phyloP scores from a whole-genome alignment of 179 eudicot genomes.

The Spinacia oleracea region DNA sequence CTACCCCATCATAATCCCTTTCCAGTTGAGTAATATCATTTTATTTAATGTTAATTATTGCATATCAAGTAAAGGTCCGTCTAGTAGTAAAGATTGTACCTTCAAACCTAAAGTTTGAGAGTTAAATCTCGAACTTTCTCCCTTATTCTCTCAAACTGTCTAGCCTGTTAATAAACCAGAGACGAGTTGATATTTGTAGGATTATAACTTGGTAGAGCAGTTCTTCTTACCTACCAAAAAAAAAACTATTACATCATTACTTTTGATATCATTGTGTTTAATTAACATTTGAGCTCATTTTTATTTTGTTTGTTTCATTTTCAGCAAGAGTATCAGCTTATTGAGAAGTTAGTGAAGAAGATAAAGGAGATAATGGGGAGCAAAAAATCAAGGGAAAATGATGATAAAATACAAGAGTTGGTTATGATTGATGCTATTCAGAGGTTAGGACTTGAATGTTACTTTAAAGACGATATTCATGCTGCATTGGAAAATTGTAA shows the following conservation, averaged over 20 bases:
- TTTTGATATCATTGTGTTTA: too few relatives aligned
- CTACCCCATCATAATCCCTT: neutral
- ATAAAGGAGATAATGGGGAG: neutral
- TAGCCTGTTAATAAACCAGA: too few relatives aligned
- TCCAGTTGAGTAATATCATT: neutral
- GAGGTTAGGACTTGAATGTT: slow-evolving; percentile 47
- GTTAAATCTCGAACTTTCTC: too few relatives aligned
- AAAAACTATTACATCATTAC: too few relatives aligned
- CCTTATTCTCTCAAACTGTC: too few relatives aligned
- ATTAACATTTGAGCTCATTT: neutral
- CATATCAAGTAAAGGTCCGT: too few relatives aligned
- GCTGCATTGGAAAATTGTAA: slow-evolving; percentile 14
- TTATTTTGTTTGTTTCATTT: neutral
- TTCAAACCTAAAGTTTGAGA: too few relatives aligned
- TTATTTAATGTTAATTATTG: neutral
- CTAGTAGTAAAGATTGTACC: too few relatives aligned
- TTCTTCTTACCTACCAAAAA: too few relatives aligned
- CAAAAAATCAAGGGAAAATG: neutral
- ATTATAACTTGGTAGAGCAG: too few relatives aligned
- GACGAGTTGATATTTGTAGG: too few relatives aligned
- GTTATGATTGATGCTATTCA: slow-evolving; percentile 51
- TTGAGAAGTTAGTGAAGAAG: neutral
- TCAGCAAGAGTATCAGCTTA: neutral
- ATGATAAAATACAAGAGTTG: slow-evolving; percentile 27
- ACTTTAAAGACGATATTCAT: slow-evolving; percentile 50